Evolutionary conservation across 805 yeast genomes (phyloP).

Genomic region (Ogataea paraovalis): DNA sequence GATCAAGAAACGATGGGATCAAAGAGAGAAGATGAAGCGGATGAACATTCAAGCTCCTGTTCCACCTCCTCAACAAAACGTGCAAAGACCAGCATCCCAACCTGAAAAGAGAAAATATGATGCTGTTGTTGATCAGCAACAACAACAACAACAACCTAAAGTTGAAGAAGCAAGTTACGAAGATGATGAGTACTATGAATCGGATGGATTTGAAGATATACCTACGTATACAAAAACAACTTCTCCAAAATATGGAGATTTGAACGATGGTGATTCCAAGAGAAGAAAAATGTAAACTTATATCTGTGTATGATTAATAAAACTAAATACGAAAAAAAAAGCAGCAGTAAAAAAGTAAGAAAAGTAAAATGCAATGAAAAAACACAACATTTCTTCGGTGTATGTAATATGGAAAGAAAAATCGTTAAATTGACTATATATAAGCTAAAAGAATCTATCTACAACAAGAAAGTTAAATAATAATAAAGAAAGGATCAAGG

Average conservation of each 20-base stretch:
- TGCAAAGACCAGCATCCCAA: conserved; percentile 8
- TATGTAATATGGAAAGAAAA: no score
- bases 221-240: conserved; percentile 26
- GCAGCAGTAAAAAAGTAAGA: neutral
- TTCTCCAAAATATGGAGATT: conserved; percentile 29
- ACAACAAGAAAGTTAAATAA: neutral
- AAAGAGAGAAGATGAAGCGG: conserved; percentile 40
- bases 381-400: no score
- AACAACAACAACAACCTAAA: conserved; percentile 9
- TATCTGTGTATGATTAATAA: neutral
- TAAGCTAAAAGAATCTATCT: conserved; percentile 4
- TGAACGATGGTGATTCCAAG: conserved; percentile 13
- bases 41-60: conserved; percentile 6
- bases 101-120: conserved; percentile 1
- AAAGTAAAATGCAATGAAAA: no score
- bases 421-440: conserved; percentile 8
- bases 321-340: neutral
- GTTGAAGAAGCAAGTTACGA: conserved; percentile 10
- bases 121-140: neutral
- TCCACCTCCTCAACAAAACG: conserved; percentile 18
- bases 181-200: conserved; percentile 30
- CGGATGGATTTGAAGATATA: conserved; percentile 35
- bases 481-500: no score
- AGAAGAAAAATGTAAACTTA: conserved; percentile 11
- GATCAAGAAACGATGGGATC: conserved; percentile 61